Base-by-base conservation (phyloP, 768 basidiomycete genomes). In the Termitomyces eurrhizus region DNA sequence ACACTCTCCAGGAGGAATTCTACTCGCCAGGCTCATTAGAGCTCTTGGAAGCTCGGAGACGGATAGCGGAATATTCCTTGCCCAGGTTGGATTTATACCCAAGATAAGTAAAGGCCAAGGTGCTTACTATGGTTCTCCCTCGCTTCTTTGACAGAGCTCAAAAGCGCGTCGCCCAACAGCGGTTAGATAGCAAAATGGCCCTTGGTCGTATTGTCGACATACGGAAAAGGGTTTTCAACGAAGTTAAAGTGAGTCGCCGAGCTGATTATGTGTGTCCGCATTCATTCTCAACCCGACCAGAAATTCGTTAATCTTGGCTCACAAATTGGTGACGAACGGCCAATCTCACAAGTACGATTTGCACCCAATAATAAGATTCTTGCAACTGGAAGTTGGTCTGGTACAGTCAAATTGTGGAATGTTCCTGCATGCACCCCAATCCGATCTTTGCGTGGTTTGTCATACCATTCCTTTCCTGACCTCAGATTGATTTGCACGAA, bases 281-380 rank as follows among this genome's bases (percentile, higher is more conserved):
- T 16, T 21, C 46, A n/a, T 39, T 18, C 42, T 44, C 42, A 26
- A 21, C 11, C 2, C 1, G 66, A 13, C 5, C 42, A 95, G 93
- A 91, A 87, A 73, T 95, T 92, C 73, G 81, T 86, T 52, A 96
- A 95, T 68, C 84, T 98, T 49, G 97, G 97, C 26, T 98, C 97
- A 0, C 96, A 98, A 80, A 95, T 98, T 65, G 97, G 95, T 57
- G 97, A 98, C 72, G 95, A 97, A 65, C 84, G 97, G 46, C 95
- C 97, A 1, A 85, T 98, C 64, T 90, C 94, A 2, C 88, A 91
- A 76, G 92, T 98, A 33, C 89, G 97, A 42, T 98, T 98, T 73
- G 86, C 96, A 3, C 97, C 97, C 8, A 91, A 98, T 71, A 90
- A 89, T 70, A 75, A 91, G 68, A 81, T 90, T 60, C 83, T 98